These are phyloP conservation scores for Haplographium delicatum DNA, from an alignment of 495 filamentous ascomycete species.

Conservation along the genomic window DNA sequence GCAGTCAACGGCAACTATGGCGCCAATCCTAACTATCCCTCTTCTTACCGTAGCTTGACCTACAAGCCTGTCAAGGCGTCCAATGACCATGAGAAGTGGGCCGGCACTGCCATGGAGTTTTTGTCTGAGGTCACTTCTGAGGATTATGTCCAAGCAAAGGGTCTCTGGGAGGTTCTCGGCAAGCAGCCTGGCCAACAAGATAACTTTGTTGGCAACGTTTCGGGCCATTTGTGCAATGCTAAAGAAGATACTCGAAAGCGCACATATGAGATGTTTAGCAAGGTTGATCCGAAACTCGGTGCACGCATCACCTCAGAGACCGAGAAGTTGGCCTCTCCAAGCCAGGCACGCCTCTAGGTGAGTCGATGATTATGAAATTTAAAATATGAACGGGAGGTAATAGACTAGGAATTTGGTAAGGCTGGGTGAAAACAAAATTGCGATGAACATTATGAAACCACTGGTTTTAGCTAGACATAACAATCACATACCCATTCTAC, in stretches of 20 bases:
- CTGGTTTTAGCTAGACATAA: too few species aligned
- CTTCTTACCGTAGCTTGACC: slow-evolving; percentile 53
- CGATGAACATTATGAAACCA: too few species aligned
- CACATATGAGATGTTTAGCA: slow-evolving; percentile 53
- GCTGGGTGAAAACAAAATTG: not conserved
- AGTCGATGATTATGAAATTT: not conserved
- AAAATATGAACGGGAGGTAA: not conserved
- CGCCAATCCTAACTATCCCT: slow-evolving; percentile 63
- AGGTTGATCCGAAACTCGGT: slow-evolving; percentile 41
- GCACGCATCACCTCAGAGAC: slow-evolving; percentile 38
- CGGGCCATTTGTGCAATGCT: slow-evolving; percentile 49
- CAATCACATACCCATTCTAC: not conserved
- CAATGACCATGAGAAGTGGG: slow-evolving; percentile 61
- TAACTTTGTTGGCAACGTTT: slow-evolving; percentile 60
- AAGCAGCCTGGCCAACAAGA: slow-evolving; percentile 58
- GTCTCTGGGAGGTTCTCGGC: slow-evolving; percentile 62
- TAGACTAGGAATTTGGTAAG: not conserved
- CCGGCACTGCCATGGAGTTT: slow-evolving; percentile 36
- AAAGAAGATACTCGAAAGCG: slow-evolving; percentile 50
- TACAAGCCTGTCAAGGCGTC: slow-evolving; percentile 53
- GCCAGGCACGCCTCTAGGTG: slow-evolving; percentile 19
- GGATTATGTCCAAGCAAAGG: slow-evolving; percentile 61
- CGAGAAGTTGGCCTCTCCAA: slow-evolving; percentile 38
- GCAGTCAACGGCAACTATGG: slow-evolving; percentile 65
- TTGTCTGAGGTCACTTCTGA: slow-evolving; percentile 44